Base-by-base conservation (phyloP, 208 protist genomes). In the Trichomonas vaginalis region DNA sequence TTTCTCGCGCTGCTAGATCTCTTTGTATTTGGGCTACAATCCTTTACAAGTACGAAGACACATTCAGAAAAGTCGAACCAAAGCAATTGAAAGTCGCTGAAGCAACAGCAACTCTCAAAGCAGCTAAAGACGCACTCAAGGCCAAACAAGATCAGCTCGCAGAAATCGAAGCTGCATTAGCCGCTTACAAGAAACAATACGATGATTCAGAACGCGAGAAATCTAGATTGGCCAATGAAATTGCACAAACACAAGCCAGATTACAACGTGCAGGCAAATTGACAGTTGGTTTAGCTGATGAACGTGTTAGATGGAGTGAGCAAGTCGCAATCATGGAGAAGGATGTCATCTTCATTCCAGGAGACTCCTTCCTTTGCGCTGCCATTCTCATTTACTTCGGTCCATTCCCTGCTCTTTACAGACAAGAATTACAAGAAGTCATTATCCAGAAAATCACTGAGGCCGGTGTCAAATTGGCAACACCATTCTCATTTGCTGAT, bases 1-100 rank as follows among this genome's bases (percentile, higher is more conserved):
- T 98, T n/a, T 99, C 98, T 42, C 97, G 98, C 96, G 99, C 98
- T 45, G 98, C 98, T 87, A 98, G 97, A 40, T 98, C 97, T 83
- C 97, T 99, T 23, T 99, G 98, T 96, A 98, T 98, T 95, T 99
- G 99, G 99, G 97, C 98, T 96, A 97, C 97, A 95, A 98, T 98
- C 23, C 98, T 99, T 95, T 95, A 97, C 35, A 96, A 83, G 17
- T 97, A 97, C 61, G 92, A 95, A 51, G 95, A 97, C 39, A 96
- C 97, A 51, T 96, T 97, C 98, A 96, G 99, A 98, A 97, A 98
- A 96, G 98, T 99, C 14, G 98, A 98, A 47, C 99, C 99, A 45
- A 99, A 99, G 97, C 97, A 98, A 49, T 97, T 97, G 83, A 97
- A 97, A 0, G 97, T 98, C 17, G 98, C 97, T 37, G 98, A 98